phyloP scores from a whole-genome alignment of 2,329 filamentous ascomycete species.

The Aspergillus sp. region DNA sequence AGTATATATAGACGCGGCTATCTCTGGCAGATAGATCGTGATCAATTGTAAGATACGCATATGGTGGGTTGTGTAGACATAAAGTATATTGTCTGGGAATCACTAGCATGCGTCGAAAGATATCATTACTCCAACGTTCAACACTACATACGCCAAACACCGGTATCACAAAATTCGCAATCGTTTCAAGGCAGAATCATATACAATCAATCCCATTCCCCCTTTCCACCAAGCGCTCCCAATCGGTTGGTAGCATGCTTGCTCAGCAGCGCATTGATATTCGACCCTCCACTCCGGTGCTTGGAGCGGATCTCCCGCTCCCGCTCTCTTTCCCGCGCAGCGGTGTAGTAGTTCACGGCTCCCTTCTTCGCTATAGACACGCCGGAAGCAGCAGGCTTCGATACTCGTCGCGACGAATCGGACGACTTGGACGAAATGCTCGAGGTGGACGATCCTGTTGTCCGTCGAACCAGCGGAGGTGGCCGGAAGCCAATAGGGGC shows the following conservation, averaged over 20 bases:
- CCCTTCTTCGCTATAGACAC: constrained; percentile 57
- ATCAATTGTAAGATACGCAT: no score
- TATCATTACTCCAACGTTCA: neutral
- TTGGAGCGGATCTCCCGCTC: constrained; percentile 54
- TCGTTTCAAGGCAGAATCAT: neutral
- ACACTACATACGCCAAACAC: neutral
- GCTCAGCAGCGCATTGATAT: constrained; percentile 36
- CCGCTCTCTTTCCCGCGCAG: constrained; percentile 58
- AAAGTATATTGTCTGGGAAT: no score
- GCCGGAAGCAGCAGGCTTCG: constrained; percentile 33
- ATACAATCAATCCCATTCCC: constrained; percentile 41
- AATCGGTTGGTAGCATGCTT: constrained; percentile 40
- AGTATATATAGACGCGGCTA: neutral
- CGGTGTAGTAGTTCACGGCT: constrained; percentile 56
- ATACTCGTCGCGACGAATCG: constrained; percentile 23
- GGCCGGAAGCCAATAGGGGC: constrained; percentile 32
- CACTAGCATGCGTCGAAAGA: no score
- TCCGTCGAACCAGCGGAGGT: constrained; percentile 30
- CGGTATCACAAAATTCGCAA: neutral
- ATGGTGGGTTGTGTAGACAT: no score
- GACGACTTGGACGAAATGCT: constrained; percentile 19
- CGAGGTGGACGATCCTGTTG: constrained; percentile 30
- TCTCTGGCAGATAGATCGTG: no score
- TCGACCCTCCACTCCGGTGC: constrained; percentile 42
- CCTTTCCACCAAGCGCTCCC: constrained; percentile 34